Base-by-base conservation (phyloP, 441 rosid genomes). In the Metrosideros polymorpha region DNA sequence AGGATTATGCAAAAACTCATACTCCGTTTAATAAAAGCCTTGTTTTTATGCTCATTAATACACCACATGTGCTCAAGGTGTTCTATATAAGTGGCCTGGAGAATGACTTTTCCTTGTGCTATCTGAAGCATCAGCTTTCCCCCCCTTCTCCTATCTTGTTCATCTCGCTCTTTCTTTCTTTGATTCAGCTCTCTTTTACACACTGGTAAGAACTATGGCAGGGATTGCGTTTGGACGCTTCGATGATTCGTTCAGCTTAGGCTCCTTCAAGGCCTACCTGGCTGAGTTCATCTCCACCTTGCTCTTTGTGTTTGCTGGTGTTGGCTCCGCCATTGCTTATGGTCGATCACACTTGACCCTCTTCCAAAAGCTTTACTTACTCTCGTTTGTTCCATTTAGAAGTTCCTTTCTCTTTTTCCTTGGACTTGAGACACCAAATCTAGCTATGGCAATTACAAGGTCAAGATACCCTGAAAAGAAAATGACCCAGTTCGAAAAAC, bases 261-360 rank as follows among this genome's bases (percentile, higher is more conserved):
- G 92, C 77, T 93, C 99, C 75, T 77, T 97, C 83, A 95, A 91
- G 87, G 97, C 98, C 66, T 95, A 97, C 86, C 93, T 97, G 12
- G 95, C 99, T 42, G 99, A 97, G 91, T 95, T 97, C 84, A 95
- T 97, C 92, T 97, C 98, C 32, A 97, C 99, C 86, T 90, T 97
- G 89, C 93, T 97, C 94, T 97, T 97, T 84, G 99, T 96, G 89
- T 96, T 96, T 83, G 98, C 98, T 45, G 99, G 99, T 24, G 99
- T 96, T 89, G 98, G 99, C 82, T 97, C 98, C 15, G 97, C 96
- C 93, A 95, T 97, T 13, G 98, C 98, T 89, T 97, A 92, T 85
- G 92, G 99, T 96, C 85, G 83, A 63, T 85, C 15, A 30, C 85
- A 61, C 88, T 82, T 0, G 79, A 71, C 54, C 84, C 30, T 43